Conservation (phyloP, 1,284 basidiomycete species). For the Trichosporon coremiiforme region DNA sequence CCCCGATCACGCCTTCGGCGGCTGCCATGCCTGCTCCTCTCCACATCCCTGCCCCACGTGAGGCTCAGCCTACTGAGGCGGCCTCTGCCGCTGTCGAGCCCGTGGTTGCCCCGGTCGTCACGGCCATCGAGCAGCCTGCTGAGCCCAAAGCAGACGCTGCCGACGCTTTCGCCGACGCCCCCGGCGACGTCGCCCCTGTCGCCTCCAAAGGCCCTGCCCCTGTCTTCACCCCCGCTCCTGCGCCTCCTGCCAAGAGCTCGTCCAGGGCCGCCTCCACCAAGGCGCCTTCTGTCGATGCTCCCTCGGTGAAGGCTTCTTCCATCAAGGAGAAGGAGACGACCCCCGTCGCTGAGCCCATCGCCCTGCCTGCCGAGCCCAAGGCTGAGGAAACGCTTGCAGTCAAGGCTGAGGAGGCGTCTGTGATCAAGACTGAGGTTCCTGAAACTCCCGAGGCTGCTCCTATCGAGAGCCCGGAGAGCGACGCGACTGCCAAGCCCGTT, state of each 20-base stretch:
- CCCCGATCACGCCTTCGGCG: neutral
- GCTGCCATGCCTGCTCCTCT: neutral
- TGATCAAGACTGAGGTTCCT: neutral
- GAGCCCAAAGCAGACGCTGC: neutral
- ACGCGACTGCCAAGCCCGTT: neutral
- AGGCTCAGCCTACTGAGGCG: neutral
- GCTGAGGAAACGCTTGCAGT: neutral
- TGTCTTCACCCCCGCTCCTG: neutral
- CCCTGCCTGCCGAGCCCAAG: neutral
- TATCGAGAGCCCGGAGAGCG: slow-evolving; percentile 13
- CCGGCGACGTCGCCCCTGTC: slow-evolving; percentile 10
- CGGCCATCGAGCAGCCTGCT: neutral
- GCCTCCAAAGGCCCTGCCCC: neutral
- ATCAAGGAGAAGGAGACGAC: slow-evolving; percentile 8
- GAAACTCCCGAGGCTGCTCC: neutral
- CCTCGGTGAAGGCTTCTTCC: neutral
- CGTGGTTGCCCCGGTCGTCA: neutral
- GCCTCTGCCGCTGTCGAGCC: neutral
- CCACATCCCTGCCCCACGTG: neutral
- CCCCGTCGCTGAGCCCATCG: neutral
- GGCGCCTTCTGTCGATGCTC: neutral
- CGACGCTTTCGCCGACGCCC: slow-evolving; percentile 15
- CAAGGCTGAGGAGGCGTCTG: neutral
- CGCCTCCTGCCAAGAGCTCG: slow-evolving; percentile 2
- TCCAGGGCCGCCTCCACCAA: neutral